phyloP scores from a whole-genome alignment of 1,284 basidiomycete species.

The Lentinus polychrous region DNA sequence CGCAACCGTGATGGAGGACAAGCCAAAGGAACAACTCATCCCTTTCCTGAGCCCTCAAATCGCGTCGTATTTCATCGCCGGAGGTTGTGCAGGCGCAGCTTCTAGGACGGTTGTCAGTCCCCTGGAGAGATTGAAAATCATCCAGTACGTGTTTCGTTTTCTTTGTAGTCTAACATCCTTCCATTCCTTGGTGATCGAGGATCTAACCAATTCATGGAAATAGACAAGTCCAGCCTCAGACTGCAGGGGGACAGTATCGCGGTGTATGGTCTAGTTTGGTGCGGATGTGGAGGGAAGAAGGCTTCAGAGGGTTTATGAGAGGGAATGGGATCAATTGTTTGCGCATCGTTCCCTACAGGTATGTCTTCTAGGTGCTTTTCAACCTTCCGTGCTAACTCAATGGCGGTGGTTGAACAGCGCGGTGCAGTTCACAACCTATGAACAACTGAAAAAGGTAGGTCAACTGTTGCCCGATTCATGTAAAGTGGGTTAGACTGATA shows the following conservation, averaged over 20 bases:
- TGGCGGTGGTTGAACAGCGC: slow-evolving; percentile 39
- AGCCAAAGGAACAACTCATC: slow-evolving; percentile 11
- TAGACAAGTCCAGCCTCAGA: slow-evolving; percentile 75
- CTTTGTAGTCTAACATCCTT: not conserved
- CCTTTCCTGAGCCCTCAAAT: slow-evolving; percentile 50
- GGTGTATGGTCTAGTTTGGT: slow-evolving; percentile 78
- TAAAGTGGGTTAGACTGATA: slow-evolving; percentile 11
- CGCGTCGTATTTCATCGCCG: slow-evolving; percentile 64
- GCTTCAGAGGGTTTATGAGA: slow-evolving; percentile 87
- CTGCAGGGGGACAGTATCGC: slow-evolving; percentile 62
- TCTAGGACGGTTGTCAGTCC: slow-evolving; percentile 91
- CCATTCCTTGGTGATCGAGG: not conserved
- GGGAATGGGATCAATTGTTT: slow-evolving; percentile 92
- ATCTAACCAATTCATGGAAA: not conserved
- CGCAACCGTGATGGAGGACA: not conserved
- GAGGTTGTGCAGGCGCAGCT: slow-evolving; percentile 76
- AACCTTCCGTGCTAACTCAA: slow-evolving; percentile 6
- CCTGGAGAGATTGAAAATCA: slow-evolving; percentile 90
- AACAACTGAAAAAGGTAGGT: slow-evolving; percentile 77
- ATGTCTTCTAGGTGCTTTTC: slow-evolving; percentile 2
- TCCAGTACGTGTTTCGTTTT: slow-evolving; percentile 58
- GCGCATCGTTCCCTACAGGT: slow-evolving; percentile 77
- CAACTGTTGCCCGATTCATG: slow-evolving; percentile 5
- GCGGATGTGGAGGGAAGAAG: slow-evolving; percentile 92
- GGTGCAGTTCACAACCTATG: slow-evolving; percentile 91